Conservation (phyloP, 139 green algal species). For the Chlamydomonas eustigma region DNA sequence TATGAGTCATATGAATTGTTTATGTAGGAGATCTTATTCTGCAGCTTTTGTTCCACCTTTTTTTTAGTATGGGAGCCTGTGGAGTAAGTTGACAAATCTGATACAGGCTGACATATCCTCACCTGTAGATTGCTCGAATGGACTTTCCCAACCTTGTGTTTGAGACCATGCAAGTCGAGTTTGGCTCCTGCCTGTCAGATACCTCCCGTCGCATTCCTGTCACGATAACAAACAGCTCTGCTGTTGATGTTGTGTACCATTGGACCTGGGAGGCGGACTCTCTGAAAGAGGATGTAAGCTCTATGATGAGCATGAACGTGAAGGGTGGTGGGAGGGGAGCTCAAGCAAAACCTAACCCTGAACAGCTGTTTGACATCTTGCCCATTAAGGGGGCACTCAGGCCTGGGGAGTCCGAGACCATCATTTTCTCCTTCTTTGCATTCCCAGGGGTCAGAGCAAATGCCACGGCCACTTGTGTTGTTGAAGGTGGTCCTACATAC, state of each 20-base stretch:
- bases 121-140: conserved; percentile 55
- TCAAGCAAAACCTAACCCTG: conserved; percentile 12
- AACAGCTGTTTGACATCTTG: conserved; percentile 74
- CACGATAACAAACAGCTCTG: conserved; percentile 55
- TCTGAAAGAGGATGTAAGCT: conserved; percentile 17
- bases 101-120: too few species aligned
- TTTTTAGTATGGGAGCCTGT: too few species aligned
- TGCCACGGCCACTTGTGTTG: conserved; percentile 54
- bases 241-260: conserved; percentile 45
- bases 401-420: conserved; percentile 48
- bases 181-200: conserved; percentile 70
- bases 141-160: conserved; percentile 68
- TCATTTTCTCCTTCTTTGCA: conserved; percentile 71
- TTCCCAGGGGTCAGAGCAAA: conserved; percentile 41
- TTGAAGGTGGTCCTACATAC: conserved; percentile 64
- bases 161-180: conserved; percentile 49
- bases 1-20: too few species aligned
- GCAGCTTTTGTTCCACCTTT: too few species aligned
- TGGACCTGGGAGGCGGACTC: conserved; percentile 55
- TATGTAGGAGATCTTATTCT: too few species aligned
- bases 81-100: too few species aligned
- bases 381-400: conserved; percentile 58
- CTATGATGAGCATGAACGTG: conserved; percentile 29
- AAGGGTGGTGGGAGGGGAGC: conserved; percentile 20
- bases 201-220: conserved; percentile 51